A percentile compares a stretch with the other conserved stretches of the same genome.
phyloP scores from a whole-genome alignment of 768 basidiomycete species.

The Steccherinum ochraceum region DNA sequence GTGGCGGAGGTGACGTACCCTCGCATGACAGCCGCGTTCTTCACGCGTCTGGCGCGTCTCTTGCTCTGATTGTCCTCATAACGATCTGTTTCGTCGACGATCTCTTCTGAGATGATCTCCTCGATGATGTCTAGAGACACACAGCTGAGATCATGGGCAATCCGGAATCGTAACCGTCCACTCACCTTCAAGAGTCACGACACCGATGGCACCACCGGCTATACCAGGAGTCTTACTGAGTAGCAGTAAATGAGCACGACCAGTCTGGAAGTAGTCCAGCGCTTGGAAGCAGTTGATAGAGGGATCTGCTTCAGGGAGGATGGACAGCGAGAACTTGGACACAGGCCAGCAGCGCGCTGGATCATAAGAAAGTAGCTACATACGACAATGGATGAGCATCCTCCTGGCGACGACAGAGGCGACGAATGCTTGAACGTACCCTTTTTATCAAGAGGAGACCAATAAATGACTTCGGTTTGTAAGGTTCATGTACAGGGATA shows the following conservation, averaged over 20 bases:
- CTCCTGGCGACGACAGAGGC: too few relatives aligned
- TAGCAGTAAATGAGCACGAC: conserved; percentile 85
- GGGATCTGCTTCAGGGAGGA: conserved; percentile 85
- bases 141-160: not conserved
- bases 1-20: conserved; percentile 44
- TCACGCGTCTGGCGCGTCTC: conserved; percentile 59
- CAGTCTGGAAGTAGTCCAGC: conserved; percentile 93
- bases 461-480: conserved; percentile 61
- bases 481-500: conserved; percentile 80
- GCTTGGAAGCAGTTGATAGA: conserved; percentile 94
- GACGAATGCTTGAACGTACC: too few relatives aligned
- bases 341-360: conserved; percentile 74
- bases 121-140: conserved; percentile 62
- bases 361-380: conserved; percentile 81
- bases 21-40: conserved; percentile 72
- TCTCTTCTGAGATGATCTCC: conserved; percentile 95
- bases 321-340: conserved; percentile 67
- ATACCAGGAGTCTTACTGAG: conserved; percentile 80
- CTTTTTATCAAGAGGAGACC: conserved; percentile 83
- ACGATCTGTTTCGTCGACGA: conserved; percentile 90
- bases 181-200: conserved; percentile 81
- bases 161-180: not conserved
- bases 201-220: conserved; percentile 81
- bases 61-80: conserved; percentile 87
- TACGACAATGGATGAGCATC: too few relatives aligned